Base-by-base conservation (phyloP, 2,329 filamentous ascomycete genomes). In the Fusarium floridanum region DNA sequence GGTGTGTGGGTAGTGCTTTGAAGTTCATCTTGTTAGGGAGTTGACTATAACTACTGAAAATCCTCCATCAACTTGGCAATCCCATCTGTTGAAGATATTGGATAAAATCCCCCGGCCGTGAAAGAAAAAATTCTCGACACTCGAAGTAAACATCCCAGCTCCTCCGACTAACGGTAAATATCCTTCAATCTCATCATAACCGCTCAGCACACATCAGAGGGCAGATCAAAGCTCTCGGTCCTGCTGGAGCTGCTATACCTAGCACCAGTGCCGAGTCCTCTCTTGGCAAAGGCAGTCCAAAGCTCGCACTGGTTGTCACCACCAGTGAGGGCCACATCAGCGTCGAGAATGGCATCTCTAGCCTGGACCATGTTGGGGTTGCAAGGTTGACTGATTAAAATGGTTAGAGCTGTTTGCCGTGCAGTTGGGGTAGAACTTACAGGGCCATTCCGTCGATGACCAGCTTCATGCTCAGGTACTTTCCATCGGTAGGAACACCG, bases 251-350 rank as follows among this genome's bases (percentile, higher is more conserved):
- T 61, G 68, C 74, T 76, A 57, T 82, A 84, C 43, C 55, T 75
- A 6, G 85, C 85, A 14, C 79, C 77, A 0, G 72, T 64, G 39
- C 88, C 88, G 4, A 90, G 78, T n/a, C 88, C 88, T 56, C 88
- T 82, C 85, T 90, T 90, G 2, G 88, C 88, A 74, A 90, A 90
- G 0, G 77, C 88, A 16, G 74, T 87, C 88, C 89, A 90, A 68
- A 90, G 80, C 73, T 84, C 83, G 63, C 88, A 90, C 14, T 76
- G 68, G 78, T 90, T 90, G 12, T 76, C 78, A 3, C 88, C 88
- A 1, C 83, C 84, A 2, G 88, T 90, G 10, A 90, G 81, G 5
- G 84, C 84, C 37, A 79, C 80, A 76, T 90, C 88, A 0, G 88
- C 88, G 67, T 90, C 89, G 24, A 90, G 75, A 72, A 90, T 90